Evolutionary conservation across 495 filamentous ascomycete genomes (phyloP), one percentile per base, ranked within the genome.

Genomic region (Penicillium riverlandense): DNA sequence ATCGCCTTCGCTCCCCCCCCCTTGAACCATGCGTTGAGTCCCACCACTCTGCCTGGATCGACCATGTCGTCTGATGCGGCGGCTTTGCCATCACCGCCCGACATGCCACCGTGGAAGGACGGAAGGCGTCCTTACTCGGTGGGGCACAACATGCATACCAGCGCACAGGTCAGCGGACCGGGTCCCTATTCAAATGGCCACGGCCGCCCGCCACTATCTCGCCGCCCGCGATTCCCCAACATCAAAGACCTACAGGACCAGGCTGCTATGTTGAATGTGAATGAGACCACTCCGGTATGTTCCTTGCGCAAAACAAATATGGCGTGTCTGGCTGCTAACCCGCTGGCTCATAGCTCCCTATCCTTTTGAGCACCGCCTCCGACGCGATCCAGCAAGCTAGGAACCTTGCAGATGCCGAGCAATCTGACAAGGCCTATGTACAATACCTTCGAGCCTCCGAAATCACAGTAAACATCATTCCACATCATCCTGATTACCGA

Each of bases 391-490:
- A 62, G 33, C 54, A 57, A 49, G 61, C 67, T 22, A 59, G 53
- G 39, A 41, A 39, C 11, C 60, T 65, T 38, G 50, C 57, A 32
- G 63, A 77, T 30, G 79, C 82, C 35, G 64, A 74, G 12, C 55
- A 72, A 44, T 67, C 71, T n/a, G 82, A 87, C 49, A 65, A 59
- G 29, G 82, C 82, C 38, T 87, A 83, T 50, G 70, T 82, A 22
- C 86, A 95, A 37, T 97, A 86, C 62, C 73, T 96, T 40, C 78
- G 82, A 34, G 84, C 90, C 16, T 86, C 75, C 36, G 82, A 86
- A 37, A 82, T 97, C 45, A 72, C 84, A 30, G 71, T 86, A 15
- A 76, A 90, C 33, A 68, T 83, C 30, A 82, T 95, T 30, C 89
- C 88, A 8, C 69, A 70, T 30, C 82, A 89, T 48, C 79, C 77